Evolutionary conservation across 2,329 filamentous ascomycete genomes (phyloP), one percentile per base, ranked within the genome.

Genomic region (Ascochyta viciae-villosae): DNA sequence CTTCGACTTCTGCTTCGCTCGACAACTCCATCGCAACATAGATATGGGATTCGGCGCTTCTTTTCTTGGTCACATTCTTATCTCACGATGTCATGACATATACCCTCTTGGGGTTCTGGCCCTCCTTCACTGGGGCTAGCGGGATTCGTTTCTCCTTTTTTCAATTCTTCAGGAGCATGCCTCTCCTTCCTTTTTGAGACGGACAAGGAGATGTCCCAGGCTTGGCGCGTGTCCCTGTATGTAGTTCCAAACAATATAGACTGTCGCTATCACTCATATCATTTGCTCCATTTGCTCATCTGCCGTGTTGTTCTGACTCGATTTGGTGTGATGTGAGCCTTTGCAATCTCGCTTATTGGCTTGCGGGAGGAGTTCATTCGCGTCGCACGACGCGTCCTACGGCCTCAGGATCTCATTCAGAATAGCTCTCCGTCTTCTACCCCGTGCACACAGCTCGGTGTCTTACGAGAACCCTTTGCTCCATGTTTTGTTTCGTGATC

Each of bases 1-100:
- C 33, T 56, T 43, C 57, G 57, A 27, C 61, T 61, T 27, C 53
- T 23, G 38, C 51, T 37, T 46, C 57, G 31, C 58, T 53, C 38
- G 49, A 56, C 48, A 50, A 46, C 29, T 22, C 12, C 35, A 16
- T 42, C 37, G 40, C 54, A 31, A 46, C 40, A 22, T 49, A 24
- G 38, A 40, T 26, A 37, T 46, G 34, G 19, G 34, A 54, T 52
- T 22, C 3, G 45, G 61, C 41, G n/a, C 40, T 56, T 64, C 52
- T 57, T 27, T 64, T 64, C 54, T 63, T 60, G 54, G 55, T 62
- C 40, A 57, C 50, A 64, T 54, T 60, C 54, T 64, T 69, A 52
- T 64, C 60, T 71, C 55, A 72, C 67, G 68, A 73, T 70, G 68
- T 70, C 62, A 73, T 57, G 69, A 72, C 50, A 54, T 67, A 71